A percentile compares a stretch with the other conserved stretches of the same genome.
Evolutionary conservation across 495 filamentous ascomycete species (phyloP).

Genomic region (Daldinia decipiens): DNA sequence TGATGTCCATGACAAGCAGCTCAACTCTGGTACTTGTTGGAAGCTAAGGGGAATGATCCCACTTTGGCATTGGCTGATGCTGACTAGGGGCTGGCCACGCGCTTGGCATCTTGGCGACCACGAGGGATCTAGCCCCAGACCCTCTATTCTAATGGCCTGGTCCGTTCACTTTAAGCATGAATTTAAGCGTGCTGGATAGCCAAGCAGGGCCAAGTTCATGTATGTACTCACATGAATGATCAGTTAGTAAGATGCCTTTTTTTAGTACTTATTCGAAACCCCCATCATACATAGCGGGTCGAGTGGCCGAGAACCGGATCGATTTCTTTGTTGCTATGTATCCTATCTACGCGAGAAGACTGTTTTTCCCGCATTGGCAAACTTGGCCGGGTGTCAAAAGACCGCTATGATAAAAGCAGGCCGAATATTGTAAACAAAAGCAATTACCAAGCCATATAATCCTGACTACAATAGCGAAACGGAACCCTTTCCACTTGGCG

Average conservation of each 20-base stretch:
- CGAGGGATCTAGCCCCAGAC: conserved; percentile 46
- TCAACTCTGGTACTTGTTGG: conserved; percentile 12
- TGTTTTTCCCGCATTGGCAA: conserved; percentile 21
- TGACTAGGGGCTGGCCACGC: conserved; percentile 27
- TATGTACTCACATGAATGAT: conserved; percentile 6
- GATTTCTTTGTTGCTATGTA: conserved; percentile 10
- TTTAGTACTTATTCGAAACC: conserved; percentile 20
- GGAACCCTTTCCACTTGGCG: conserved; percentile 23
- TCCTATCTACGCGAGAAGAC: conserved; percentile 6
- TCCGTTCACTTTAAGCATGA: conserved; percentile 59
- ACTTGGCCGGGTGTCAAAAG: conserved; percentile 24
- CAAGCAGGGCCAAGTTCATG: background rate
- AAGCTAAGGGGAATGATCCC: conserved; percentile 27
- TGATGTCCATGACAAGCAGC: conserved; percentile 22
- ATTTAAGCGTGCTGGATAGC: conserved; percentile 55
- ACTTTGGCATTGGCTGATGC: conserved; percentile 24
- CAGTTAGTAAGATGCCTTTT: conserved; percentile 19
- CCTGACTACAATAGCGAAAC: background rate
- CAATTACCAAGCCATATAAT: background rate
- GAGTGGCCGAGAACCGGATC: conserved; percentile 24
- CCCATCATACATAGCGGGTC: conserved; percentile 27
- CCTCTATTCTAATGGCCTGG: conserved; percentile 36
- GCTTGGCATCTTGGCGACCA: conserved; percentile 49
- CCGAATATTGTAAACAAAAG: conserved; percentile 2
- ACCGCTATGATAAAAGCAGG: background rate